Evolutionary conservation across 768 basidiomycete species (phyloP), one percentile per base, ranked within the genome.

Genomic region (Mrakia blollopis): DNA sequence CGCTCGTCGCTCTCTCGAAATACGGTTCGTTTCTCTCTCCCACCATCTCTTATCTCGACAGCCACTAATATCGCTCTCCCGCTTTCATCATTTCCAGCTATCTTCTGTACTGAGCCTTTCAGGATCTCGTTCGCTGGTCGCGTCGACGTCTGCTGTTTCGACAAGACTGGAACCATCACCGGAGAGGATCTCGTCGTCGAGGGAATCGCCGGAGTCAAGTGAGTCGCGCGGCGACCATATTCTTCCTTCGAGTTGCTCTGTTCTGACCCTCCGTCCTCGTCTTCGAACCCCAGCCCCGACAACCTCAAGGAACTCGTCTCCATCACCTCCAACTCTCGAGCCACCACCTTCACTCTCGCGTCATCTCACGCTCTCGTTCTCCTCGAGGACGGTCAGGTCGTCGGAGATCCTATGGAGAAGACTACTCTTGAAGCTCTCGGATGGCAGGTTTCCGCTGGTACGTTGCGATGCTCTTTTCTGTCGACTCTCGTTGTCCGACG

Each of bases 381-480:
- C 67, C 87, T 99, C 35, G 96, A 99, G 80, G 96, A 98, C 80
- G 96, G 93, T 13, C 91, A 90, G 0, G 85, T 95, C 52, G 95
- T 98, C 61, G 97, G 97, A 5, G 97, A 99, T 82, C 97, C 97
- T 0, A 99, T 99, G 97, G 97, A 99, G 84, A 94, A 95, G 85
- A 95, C 92, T 0, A 96, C 97, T 0, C 86, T 98, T 10, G 92
- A 92, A 78, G 91, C 93, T 3, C 87, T 99, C 39, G 90, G 92
- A 68, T 98, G 97, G 96, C 89, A 89, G 76, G 83, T 98, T 18
- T 80, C 81, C 16, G 84, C 85, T 71, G 91, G 92, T 88, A 72
- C 69, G 85, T 77, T 25, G 50, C 69, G 85, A 77, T 28, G 50
- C 41, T 62, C 52, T 16, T 75, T 47, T 8, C 72, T 50, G 28